phyloP scores from a whole-genome alignment of 768 basidiomycete genomes.

The Peribolospora kevripleyi region DNA sequence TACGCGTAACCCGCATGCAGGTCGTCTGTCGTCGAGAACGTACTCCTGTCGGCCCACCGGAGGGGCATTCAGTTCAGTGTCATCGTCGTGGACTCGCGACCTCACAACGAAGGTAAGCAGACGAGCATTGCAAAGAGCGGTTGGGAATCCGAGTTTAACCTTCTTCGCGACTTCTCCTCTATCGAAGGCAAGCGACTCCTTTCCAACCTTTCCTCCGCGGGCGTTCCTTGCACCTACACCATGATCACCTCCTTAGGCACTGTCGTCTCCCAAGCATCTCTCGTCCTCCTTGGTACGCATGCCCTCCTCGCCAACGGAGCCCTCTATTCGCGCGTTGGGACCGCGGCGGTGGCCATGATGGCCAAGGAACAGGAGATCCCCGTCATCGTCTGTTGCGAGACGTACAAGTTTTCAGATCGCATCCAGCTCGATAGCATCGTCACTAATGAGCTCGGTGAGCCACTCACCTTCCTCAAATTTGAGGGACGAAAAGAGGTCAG shows the following conservation, averaged over 20 bases:
- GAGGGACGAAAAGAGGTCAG: neutral
- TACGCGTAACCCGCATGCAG: slow-evolving; percentile 21
- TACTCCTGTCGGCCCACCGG: slow-evolving; percentile 48
- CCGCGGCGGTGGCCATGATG: slow-evolving; percentile 90
- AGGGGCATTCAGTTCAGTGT: slow-evolving; percentile 63
- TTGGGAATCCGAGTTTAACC: too few species aligned
- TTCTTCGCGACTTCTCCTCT: neutral
- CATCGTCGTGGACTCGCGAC: slow-evolving; percentile 81
- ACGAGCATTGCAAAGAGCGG: neutral
- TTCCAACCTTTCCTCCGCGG: slow-evolving; percentile 37
- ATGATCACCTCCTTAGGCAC: slow-evolving; percentile 45
- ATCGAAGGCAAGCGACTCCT: slow-evolving; percentile 51
- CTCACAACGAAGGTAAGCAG: slow-evolving; percentile 56
- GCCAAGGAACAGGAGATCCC: slow-evolving; percentile 69
- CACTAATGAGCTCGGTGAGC: slow-evolving; percentile 77
- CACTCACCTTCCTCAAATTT: neutral
- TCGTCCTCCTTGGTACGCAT: slow-evolving; percentile 75
- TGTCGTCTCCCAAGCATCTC: slow-evolving; percentile 45
- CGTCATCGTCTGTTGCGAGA: slow-evolving; percentile 91
- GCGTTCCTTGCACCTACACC: slow-evolving; percentile 69
- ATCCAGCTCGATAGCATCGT: slow-evolving; percentile 83
- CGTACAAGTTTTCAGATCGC: slow-evolving; percentile 88
- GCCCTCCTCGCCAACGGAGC: slow-evolving; percentile 86
- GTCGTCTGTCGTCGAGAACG: slow-evolving; percentile 83
- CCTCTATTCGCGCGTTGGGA: slow-evolving; percentile 80